Conservation (phyloP, 805 yeast genomes). For the Metschnikowia dekortorum region DNA sequence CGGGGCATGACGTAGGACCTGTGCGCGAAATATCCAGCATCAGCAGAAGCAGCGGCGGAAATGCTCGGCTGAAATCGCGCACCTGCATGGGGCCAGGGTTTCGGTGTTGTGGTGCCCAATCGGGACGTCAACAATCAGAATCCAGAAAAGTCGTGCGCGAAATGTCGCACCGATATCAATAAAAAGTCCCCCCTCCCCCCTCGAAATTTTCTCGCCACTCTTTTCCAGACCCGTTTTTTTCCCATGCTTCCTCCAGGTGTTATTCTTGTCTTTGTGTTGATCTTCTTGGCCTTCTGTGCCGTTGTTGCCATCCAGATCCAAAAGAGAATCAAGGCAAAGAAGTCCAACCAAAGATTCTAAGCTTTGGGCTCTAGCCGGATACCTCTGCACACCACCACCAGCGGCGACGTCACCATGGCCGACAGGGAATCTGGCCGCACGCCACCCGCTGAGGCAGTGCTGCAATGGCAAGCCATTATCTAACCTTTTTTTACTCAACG, state of each 20-base stretch:
- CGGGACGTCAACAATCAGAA: slow-evolving; percentile 4
- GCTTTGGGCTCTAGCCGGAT: neutral
- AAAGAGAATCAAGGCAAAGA: slow-evolving; percentile 41
- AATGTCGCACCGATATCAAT: slow-evolving; percentile 12
- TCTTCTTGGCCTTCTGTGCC: slow-evolving; percentile 44
- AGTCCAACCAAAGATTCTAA: slow-evolving; percentile 27
- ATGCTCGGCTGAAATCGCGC: slow-evolving; percentile 5
- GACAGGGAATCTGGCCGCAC: neutral
- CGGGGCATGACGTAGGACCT: neutral
- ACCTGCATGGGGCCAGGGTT: slow-evolving; percentile 1
- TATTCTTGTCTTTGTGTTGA: slow-evolving; percentile 59
- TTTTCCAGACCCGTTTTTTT: slow-evolving; percentile 7
- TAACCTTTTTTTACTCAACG: slow-evolving; percentile 13
- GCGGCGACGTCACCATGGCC: neutral
- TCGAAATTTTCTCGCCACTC: slow-evolving; percentile 3
- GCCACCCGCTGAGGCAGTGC: neutral
- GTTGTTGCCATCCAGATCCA: slow-evolving; percentile 33
- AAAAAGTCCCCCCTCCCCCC: slow-evolving; percentile 5
- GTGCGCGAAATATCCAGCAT: neutral
- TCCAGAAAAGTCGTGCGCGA: slow-evolving; percentile 7
- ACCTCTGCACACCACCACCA: neutral
- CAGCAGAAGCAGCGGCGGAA: neutral
- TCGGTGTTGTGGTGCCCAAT: slow-evolving; percentile 3
- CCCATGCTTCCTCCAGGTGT: slow-evolving; percentile 71
- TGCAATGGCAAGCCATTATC: slow-evolving; percentile 14